Evolutionary conservation across 2,329 filamentous ascomycete species (phyloP).

Genomic region (Fusarium ramigenum): DNA sequence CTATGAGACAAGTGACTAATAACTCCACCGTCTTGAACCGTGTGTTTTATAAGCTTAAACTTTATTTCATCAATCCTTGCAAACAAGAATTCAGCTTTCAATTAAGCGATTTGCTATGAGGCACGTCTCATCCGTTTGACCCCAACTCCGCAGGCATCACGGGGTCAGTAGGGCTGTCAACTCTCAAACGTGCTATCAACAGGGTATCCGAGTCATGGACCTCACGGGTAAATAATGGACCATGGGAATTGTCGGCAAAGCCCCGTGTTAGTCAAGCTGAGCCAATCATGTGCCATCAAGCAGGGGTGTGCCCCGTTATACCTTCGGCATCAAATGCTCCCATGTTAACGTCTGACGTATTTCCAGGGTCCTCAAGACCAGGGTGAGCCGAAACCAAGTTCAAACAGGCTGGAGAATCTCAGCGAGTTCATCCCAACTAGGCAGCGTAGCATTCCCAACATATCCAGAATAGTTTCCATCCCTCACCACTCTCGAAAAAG

Average conservation of each 20-base stretch:
- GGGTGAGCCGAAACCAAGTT: background rate
- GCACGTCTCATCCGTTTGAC: background rate
- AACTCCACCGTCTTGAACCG: background rate
- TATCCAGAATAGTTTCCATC: fast-evolving
- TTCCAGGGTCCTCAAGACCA: background rate
- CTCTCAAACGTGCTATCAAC: background rate
- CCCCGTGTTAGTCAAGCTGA: fast-evolving
- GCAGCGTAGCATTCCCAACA: fast-evolving
- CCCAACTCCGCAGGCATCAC: background rate
- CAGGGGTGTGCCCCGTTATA: background rate
- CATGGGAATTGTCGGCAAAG: background rate
- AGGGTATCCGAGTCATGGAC: background rate
- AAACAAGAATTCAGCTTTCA: background rate
- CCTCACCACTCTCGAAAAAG: fast-evolving
- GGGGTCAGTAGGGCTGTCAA: background rate
- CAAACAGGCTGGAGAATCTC: background rate
- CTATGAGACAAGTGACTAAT: background rate
- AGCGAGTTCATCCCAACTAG: background rate
- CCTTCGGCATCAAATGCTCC: background rate
- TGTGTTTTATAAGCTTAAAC: slow-evolving; percentile 1
- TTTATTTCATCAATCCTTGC: background rate
- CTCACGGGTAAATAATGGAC: background rate
- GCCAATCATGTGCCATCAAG: fast-evolving
- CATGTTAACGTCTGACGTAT: background rate
- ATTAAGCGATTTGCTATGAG: background rate